A percentile compares a stretch with the other conserved stretches of the same genome.
Evolutionary conservation across 1,284 basidiomycete genomes (phyloP).

Genomic region (Xanthoconium separans): DNA sequence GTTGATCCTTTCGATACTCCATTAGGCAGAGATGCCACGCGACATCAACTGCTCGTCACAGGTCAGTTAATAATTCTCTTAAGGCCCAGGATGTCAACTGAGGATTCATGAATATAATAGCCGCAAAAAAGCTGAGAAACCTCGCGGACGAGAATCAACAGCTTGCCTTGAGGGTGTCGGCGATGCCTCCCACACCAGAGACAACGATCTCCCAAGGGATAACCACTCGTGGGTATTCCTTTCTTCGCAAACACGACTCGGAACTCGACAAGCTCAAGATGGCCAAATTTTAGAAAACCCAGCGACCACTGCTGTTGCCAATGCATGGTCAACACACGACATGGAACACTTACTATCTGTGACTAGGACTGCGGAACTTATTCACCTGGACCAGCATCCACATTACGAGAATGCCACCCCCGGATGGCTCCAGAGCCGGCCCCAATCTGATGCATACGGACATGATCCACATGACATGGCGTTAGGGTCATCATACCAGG

Average conservation of each 20-base stretch:
- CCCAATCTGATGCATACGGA: neutral
- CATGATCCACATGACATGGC: conserved; percentile 9
- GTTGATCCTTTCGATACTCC: conserved; percentile 27
- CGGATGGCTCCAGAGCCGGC: conserved; percentile 9
- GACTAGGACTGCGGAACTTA: neutral
- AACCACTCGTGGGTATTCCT: conserved; percentile 12
- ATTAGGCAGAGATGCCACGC: conserved; percentile 28
- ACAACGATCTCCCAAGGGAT: neutral
- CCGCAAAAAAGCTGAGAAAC: conserved; percentile 24
- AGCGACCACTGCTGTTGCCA: neutral
- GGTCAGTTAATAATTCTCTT: conserved; percentile 13
- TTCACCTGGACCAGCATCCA: conserved; percentile 3
- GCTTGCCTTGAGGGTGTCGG: conserved; percentile 18
- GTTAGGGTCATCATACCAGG: conserved; percentile 4
- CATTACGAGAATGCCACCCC: conserved; percentile 1
- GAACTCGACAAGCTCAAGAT: neutral
- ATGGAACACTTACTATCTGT: conserved; percentile 6
- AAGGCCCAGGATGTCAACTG: neutral
- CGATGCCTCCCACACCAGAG: conserved; percentile 1
- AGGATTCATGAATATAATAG: conserved; percentile 7
- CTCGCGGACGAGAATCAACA: conserved; percentile 26
- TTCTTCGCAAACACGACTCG: neutral
- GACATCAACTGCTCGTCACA: conserved; percentile 29
- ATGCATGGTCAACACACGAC: conserved; percentile 5
- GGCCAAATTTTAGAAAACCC: conserved; percentile 11